Percentiles rank a stretch among this genome's conserved stretches.
Conservation (phyloP, 768 basidiomycete species). For the Leccinellum rugosiceps region DNA sequence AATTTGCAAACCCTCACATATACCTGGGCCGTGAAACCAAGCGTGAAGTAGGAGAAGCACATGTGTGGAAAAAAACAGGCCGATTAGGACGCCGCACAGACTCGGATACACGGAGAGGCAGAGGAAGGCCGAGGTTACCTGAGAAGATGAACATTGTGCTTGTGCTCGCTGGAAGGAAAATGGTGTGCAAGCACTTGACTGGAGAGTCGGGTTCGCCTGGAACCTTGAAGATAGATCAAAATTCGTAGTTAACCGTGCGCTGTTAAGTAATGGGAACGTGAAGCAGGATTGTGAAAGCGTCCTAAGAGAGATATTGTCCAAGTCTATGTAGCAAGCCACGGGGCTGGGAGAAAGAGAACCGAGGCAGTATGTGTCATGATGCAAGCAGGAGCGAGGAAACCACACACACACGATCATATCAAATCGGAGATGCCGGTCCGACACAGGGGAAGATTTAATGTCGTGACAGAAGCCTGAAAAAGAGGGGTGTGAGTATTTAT, state of each 20-base stretch:
- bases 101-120: neutral
- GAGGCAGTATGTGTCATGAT: neutral
- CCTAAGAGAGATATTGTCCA: neutral
- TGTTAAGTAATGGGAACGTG: too few relatives aligned
- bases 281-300: neutral
- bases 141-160: neutral
- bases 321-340: neutral
- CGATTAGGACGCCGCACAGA: neutral
- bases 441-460: neutral
- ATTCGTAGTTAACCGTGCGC: neutral
- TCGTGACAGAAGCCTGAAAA: neutral
- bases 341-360: neutral
- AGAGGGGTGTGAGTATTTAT: neutral
- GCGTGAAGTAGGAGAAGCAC: neutral
- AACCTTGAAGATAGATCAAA: neutral
- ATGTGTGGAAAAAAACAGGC: neutral
- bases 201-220: neutral
- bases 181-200: neutral
- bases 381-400: neutral
- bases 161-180: neutral
- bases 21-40: neutral
- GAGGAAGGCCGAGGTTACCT: neutral
- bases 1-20: neutral
- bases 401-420: neutral
- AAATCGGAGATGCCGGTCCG: neutral